These are phyloP conservation scores for Cephalotrichum gorgonifer DNA, from an alignment of 2,329 filamentous ascomycete species.

Conservation along the genomic window DNA sequence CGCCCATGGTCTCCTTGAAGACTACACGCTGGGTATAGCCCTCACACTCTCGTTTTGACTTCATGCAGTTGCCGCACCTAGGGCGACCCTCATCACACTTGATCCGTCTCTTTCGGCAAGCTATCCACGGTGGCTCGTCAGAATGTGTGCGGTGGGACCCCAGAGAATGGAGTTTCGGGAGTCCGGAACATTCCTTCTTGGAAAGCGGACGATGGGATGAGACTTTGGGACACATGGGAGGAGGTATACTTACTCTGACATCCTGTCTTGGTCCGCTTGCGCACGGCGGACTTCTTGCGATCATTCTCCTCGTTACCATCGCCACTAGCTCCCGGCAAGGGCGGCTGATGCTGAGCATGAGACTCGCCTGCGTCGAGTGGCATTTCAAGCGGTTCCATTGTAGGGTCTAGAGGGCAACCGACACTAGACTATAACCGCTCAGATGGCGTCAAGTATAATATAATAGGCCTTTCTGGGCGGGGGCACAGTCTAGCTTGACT, in stretches of 20 bases:
- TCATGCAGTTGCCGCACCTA: slow-evolving; percentile 74
- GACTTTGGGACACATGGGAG: neutral
- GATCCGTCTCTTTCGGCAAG: slow-evolving; percentile 88
- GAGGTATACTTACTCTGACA: slow-evolving; percentile 67
- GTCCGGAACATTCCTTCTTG: too few species aligned
- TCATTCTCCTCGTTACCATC: slow-evolving; percentile 29
- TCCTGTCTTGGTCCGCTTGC: slow-evolving; percentile 81
- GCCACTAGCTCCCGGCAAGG: slow-evolving; percentile 10
- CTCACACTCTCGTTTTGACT: slow-evolving; percentile 74
- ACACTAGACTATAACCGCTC: neutral
- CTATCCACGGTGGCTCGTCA: slow-evolving; percentile 30
- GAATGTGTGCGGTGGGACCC: neutral
- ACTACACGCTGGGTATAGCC: slow-evolving; percentile 74
- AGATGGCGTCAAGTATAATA: neutral
- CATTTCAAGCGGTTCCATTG: slow-evolving; percentile 1
- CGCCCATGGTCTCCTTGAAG: slow-evolving; percentile 64
- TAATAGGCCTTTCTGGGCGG: too few species aligned
- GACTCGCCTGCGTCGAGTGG: neutral
- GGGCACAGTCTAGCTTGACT: too few species aligned
- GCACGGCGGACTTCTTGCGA: slow-evolving; percentile 35
- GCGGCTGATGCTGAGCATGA: neutral
- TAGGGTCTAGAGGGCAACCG: neutral
- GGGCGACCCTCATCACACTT: slow-evolving; percentile 91
- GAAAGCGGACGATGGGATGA: too few species aligned
- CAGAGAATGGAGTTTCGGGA: neutral